Conservation (phyloP, 352 stramenopile genomes). For the Pythium brassicae region DNA sequence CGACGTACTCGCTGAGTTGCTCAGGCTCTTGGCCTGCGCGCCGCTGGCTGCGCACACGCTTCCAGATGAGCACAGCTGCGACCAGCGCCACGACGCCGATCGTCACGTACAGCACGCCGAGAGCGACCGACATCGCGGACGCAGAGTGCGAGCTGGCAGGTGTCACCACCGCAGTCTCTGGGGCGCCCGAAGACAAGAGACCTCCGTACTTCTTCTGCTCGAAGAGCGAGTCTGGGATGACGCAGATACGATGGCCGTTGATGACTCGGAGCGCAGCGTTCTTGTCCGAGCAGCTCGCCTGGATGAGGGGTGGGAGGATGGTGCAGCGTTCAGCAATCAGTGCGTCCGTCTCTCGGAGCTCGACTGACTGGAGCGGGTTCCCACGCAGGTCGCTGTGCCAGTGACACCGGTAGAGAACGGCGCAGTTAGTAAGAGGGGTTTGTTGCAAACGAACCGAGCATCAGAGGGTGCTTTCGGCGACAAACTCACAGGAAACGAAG, state of each 20-base stretch:
- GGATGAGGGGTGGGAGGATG: background rate
- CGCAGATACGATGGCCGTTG: constrained; percentile 9
- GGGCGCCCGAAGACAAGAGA: background rate
- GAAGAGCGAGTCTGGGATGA: constrained; percentile 13
- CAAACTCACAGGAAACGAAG: constrained; percentile 10
- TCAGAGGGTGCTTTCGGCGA: too few species aligned
- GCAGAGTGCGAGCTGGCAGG: background rate
- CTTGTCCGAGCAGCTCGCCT: constrained; percentile 1
- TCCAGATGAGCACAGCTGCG: constrained; percentile 11
- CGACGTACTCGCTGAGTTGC: constrained; percentile 8
- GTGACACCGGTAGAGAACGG: background rate
- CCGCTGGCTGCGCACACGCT: constrained; percentile 11
- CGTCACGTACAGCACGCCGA: constrained; percentile 5
- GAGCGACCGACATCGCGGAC: background rate
- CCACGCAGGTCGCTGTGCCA: constrained; percentile 6
- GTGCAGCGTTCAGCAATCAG: background rate
- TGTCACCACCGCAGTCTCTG: background rate
- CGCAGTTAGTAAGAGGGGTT: background rate
- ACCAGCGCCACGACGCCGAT: constrained; percentile 11
- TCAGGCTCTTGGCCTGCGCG: constrained; percentile 18
- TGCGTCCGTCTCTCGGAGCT: constrained; percentile 14
- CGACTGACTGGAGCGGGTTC: constrained; percentile 9
- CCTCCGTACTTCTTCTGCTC: constrained; percentile 4
- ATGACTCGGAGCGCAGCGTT: constrained; percentile 4
- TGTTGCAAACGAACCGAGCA: background rate